Percentiles rank a stretch among this genome's conserved stretches.
phyloP scores from a whole-genome alignment of 768 basidiomycete species.

The Astraeus odoratus region DNA sequence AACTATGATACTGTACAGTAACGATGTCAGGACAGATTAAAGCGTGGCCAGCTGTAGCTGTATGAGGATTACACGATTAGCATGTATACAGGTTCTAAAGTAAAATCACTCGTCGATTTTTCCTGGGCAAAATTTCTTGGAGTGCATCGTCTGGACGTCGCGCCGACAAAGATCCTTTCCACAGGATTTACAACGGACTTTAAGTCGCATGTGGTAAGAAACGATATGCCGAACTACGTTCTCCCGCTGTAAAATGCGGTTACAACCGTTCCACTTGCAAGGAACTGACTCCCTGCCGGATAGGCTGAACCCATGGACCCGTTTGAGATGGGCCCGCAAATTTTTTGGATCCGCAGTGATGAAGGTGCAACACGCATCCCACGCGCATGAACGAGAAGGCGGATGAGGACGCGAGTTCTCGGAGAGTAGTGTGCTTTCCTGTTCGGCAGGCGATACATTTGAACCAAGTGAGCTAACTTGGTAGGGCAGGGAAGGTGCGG shows the following conservation, averaged over 20 bases:
- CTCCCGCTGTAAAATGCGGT: slow-evolving; percentile 6
- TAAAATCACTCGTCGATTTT: not conserved
- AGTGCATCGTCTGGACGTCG: slow-evolving; percentile 14
- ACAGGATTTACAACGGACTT: slow-evolving; percentile 8
- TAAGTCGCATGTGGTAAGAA: slow-evolving; percentile 9
- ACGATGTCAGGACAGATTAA: no score
- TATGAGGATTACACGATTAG: no score
- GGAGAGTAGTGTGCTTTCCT: not conserved
- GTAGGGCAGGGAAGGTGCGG: not conserved
- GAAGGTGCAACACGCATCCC: slow-evolving; percentile 1
- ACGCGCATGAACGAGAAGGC: slow-evolving; percentile 5
- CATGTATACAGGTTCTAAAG: not conserved
- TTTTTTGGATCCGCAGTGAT: slow-evolving; percentile 3
- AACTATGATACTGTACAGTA: no score
- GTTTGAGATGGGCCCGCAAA: slow-evolving; percentile 14
- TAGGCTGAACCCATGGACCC: slow-evolving; percentile 3
- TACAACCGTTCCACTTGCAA: slow-evolving; percentile 14
- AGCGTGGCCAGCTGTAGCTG: no score
- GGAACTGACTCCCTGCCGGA: not conserved
- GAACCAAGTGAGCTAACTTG: not conserved
- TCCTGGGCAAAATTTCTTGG: slow-evolving; percentile 6
- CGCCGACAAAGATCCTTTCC: slow-evolving; percentile 12
- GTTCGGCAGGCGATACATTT: not conserved
- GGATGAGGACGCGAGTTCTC: not conserved
- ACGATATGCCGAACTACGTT: slow-evolving; percentile 16